These are phyloP conservation scores for Gliomastix tumulicola DNA, from an alignment of 2,329 filamentous ascomycete species.

Conservation along the genomic window DNA sequence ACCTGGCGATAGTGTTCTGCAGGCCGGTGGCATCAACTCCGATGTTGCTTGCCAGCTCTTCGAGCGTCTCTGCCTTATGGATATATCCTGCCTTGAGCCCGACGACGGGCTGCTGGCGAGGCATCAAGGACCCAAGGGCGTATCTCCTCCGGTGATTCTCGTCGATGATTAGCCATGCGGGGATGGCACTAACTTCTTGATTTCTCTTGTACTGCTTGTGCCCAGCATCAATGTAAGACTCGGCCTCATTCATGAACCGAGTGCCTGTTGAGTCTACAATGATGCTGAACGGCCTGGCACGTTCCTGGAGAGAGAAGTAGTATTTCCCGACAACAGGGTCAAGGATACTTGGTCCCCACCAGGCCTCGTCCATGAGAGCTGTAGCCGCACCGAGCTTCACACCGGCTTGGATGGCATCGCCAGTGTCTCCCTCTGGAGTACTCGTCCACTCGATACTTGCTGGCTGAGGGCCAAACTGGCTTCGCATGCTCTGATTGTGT, in stretches of 20 bases:
- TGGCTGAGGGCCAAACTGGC: constrained; percentile 11
- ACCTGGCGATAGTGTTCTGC: constrained; percentile 14
- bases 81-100: constrained; percentile 14
- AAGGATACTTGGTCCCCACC: constrained; percentile 23
- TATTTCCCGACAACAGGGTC: constrained; percentile 12
- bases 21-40: constrained; percentile 12
- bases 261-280: constrained; percentile 22
- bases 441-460: constrained; percentile 16
- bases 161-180: constrained; percentile 22
- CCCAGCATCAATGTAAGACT: constrained; percentile 18
- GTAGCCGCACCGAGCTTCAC: constrained; percentile 18
- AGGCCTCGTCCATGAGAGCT: constrained; percentile 17
- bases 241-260: constrained; percentile 25
- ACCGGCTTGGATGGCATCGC: constrained; percentile 12
- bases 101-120: constrained; percentile 8
- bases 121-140: constrained; percentile 9
- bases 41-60: constrained; percentile 15
- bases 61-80: constrained; percentile 12
- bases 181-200: constrained; percentile 13
- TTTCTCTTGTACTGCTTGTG: constrained; percentile 12
- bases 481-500: constrained; percentile 18
- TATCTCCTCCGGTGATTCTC: constrained; percentile 20
- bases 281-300: constrained; percentile 21
- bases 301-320: constrained; percentile 17
- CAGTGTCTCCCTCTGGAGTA: constrained; percentile 13